Evolutionary conservation across 73 alveolate species (phyloP), one percentile per base, ranked within the genome.

Genomic region (Symbiodinium pilosum): DNA sequence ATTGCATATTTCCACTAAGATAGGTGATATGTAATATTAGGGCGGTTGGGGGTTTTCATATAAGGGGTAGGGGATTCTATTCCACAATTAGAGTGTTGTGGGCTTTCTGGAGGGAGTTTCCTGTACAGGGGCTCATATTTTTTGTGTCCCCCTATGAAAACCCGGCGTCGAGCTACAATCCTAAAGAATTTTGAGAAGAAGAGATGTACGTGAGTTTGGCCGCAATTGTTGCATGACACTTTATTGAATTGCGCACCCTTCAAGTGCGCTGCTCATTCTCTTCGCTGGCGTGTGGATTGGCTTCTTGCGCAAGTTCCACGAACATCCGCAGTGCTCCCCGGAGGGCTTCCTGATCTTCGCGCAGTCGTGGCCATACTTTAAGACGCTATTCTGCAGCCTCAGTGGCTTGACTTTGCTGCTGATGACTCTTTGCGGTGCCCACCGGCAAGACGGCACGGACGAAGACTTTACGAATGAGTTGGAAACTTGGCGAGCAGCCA

Each of bases 261-360:
- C 44, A 34, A 34, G 85, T 26, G 85, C 28, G 44, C 44, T 73
- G 85, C 85, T 73, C 30, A 18, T 73, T 30, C 30, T 30, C 44
- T 26, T 73, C 44, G 85, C 85, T 32, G 85, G 38, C 81, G 81
- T 36, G 85, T 73, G 85, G 85, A 30, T 9, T 28, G 85, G 85
- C 30, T 36, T 73, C 44, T 1, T 0, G 43, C 41, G 43, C 43
- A 18, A 34, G 44, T 73, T 9, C 85, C 85, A 73, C 85, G 32
- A 73, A 30, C 85, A 73, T 30, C 24, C 85, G 30, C 44, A 73
- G 85, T 73, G 85, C 43, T 73, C 4, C 85, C 85, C 85, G 43
- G 43, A n/a, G 5, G 85, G 43, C 24, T 73, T 18, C 85, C 12
- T 14, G 41, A 9, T 73, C 41, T 73, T 73, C 44, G 41, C 85